Percentiles rank a stretch among this genome's conserved stretches.
Evolutionary conservation across 129 eudicot species (phyloP).

Genomic region (Silybum marianum): DNA sequence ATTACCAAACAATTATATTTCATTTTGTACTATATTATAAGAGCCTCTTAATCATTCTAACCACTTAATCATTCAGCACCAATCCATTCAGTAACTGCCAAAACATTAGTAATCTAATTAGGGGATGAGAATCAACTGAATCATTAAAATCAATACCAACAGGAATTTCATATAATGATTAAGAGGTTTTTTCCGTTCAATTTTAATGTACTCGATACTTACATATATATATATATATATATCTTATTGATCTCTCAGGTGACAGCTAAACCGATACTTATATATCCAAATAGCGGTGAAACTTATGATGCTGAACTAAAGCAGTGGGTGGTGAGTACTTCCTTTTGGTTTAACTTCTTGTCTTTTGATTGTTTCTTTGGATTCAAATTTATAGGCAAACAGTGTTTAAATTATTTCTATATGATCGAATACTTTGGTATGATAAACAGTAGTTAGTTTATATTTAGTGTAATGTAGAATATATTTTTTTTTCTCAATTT

Average conservation of each 20-base stretch:
- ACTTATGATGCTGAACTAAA: slow-evolving; percentile 77
- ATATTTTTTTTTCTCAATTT: neutral
- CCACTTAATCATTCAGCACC: too few species aligned
- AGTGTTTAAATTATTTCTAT: neutral
- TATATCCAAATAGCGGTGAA: slow-evolving; percentile 97
- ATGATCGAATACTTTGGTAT: neutral
- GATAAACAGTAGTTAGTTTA: neutral
- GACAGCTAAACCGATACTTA: slow-evolving; percentile 77
- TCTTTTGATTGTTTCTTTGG: neutral
- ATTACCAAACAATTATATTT: too few species aligned
- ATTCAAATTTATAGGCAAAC: neutral
- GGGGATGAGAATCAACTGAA: neutral
- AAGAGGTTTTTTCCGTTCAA: neutral
- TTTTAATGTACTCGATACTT: neutral
- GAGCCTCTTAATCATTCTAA: too few species aligned
- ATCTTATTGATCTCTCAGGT: slow-evolving; percentile 44
- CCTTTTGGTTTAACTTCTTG: neutral
- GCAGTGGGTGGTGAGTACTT: slow-evolving; percentile 89
- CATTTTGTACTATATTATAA: too few species aligned
- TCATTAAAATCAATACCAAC: neutral
- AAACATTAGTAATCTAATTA: neutral
- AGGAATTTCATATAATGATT: neutral
- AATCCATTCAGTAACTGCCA: too few species aligned
- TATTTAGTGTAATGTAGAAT: neutral
- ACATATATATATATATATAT: neutral